Conservation (phyloP, 441 rosid genomes). For the Corymbia calophylla region DNA sequence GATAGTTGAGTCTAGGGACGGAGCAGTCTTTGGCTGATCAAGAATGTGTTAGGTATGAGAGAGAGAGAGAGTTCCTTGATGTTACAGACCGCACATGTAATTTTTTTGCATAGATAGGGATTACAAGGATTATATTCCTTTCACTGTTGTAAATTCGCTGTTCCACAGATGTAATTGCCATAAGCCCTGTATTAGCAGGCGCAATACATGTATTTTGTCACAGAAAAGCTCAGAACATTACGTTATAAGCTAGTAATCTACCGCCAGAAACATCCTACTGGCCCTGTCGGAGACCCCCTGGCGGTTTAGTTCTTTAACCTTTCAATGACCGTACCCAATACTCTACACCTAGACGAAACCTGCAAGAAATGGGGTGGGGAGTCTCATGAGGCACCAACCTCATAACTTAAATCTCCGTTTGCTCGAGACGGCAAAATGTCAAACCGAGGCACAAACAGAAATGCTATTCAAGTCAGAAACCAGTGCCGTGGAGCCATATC, state of each 20-base stretch:
- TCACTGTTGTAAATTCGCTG: neutral
- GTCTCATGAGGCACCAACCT: conserved; percentile 18
- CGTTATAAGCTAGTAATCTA: neutral
- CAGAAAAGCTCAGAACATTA: neutral
- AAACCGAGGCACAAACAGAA: neutral
- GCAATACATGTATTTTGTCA: neutral
- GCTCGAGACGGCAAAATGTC: neutral
- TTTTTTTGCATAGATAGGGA: neutral
- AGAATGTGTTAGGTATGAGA: conserved; percentile 1
- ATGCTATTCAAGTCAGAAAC: neutral
- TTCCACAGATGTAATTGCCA: neutral
- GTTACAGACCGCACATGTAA: neutral
- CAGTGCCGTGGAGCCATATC: neutral
- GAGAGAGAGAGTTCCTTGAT: neutral
- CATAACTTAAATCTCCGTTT: conserved; percentile 4
- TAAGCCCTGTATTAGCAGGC: neutral
- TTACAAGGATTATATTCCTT: neutral
- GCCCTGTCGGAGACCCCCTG: neutral
- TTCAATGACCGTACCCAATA: neutral
- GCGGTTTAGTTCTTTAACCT: neutral
- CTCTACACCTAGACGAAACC: neutral
- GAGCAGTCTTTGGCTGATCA: neutral
- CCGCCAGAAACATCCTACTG: neutral
- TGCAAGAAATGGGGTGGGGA: neutral
- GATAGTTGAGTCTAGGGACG: neutral